Percentiles rank a stretch among this genome's conserved stretches.
These are phyloP conservation scores for Fusarium nanum DNA, from an alignment of 2,329 filamentous ascomycete species.

Conservation along the genomic window DNA sequence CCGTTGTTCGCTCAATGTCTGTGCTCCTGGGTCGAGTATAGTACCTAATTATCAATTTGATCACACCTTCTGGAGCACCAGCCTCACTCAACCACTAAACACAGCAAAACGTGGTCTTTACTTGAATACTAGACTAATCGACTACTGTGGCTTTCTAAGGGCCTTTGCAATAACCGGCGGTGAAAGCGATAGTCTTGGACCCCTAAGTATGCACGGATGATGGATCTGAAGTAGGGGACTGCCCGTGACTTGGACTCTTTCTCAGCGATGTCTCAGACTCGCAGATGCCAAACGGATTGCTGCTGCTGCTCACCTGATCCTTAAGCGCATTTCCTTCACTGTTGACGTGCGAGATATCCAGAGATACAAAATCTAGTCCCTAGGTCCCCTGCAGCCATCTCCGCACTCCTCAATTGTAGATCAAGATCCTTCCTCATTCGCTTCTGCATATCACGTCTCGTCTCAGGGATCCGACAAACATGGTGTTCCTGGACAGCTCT, in stretches of 20 bases:
- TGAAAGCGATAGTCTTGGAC: conserved; percentile 5
- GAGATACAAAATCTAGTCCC: neutral
- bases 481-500: neutral
- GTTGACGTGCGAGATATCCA: neutral
- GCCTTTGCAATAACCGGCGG: neutral
- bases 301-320: neutral
- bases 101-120: neutral
- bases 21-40: conserved; percentile 17
- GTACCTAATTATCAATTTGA: neutral
- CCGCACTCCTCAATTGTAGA: conserved; percentile 1
- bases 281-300: neutral
- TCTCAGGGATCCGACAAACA: neutral
- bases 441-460: neutral
- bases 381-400: neutral
- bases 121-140: neutral
- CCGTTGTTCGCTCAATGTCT: conserved; percentile 4
- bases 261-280: neutral
- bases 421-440: conserved; percentile 2
- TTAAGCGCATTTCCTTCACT: neutral
- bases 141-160: neutral
- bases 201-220: neutral
- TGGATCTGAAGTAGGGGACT: neutral
- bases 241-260: neutral
- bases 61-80: conserved; percentile 12
- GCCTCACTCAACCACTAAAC: conserved; percentile 6